Evolutionary conservation across 2,329 filamentous ascomycete species (phyloP).

Genomic region (Colletotrichum spinosum): DNA sequence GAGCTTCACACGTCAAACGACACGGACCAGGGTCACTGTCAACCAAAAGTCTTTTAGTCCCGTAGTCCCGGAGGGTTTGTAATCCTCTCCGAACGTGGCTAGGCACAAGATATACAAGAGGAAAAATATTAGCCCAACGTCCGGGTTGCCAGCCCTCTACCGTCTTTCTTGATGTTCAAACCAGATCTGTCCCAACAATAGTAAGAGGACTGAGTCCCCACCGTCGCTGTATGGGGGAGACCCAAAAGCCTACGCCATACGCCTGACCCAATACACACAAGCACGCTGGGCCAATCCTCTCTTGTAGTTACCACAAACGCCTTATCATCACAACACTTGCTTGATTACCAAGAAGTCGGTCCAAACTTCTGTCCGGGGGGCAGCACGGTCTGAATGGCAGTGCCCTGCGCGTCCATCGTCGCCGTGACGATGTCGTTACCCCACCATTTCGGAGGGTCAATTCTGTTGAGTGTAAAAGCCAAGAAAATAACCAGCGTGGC

Average conservation of each 20-base stretch:
- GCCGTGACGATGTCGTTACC: conserved; percentile 68
- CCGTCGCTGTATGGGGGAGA: no score
- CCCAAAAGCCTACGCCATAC: background rate
- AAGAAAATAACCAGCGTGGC: conserved; percentile 78
- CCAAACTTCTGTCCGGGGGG: conserved; percentile 70
- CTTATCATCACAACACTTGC: background rate
- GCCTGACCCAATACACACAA: no score
- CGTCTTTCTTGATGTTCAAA: conserved; percentile 3
- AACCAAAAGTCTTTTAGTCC: no score
- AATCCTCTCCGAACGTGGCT: no score
- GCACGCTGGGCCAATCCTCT: no score
- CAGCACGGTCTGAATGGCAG: conserved; percentile 67
- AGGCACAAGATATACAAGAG: no score
- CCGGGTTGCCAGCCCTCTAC: conserved; percentile 6
- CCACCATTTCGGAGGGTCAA: conserved; percentile 76
- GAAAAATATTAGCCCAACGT: no score
- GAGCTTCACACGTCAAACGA: no score
- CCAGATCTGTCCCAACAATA: no score
- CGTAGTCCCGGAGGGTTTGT: no score
- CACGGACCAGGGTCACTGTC: no score
- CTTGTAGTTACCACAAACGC: background rate
- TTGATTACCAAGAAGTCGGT: conserved; percentile 63
- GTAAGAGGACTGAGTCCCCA: no score
- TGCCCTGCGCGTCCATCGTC: conserved; percentile 72
- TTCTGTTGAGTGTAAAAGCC: conserved; percentile 72